Evolutionary conservation across 306 rosid genomes (phyloP).

Genomic region (Cicer cuneatum): DNA sequence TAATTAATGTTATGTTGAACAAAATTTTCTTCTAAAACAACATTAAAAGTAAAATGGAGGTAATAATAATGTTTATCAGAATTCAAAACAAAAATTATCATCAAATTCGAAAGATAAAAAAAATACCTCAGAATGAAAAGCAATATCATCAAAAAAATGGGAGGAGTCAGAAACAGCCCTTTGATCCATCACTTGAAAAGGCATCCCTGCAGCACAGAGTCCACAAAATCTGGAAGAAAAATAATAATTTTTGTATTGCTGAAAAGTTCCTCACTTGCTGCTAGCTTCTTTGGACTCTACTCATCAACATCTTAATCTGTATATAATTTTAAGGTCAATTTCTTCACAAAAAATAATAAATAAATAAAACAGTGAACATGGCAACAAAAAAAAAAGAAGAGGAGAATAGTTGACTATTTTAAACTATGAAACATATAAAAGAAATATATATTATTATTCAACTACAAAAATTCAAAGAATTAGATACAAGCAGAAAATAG

Average conservation of each 20-base stretch:
- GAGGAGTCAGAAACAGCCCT: constrained; percentile 66
- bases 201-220: constrained; percentile 62
- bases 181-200: constrained; percentile 74
- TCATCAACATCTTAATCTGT: constrained; percentile 46
- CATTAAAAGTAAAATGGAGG: background rate
- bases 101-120: constrained; percentile 24
- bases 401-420: background rate
- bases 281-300: constrained; percentile 34
- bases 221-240: constrained; percentile 35
- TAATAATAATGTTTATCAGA: background rate
- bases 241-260: constrained; percentile 7
- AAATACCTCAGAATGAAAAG: constrained; percentile 67
- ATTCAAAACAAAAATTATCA: constrained; percentile 1
- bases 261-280: constrained; percentile 45
- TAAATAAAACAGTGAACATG: background rate
- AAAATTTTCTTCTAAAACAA: background rate
- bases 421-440: constrained; percentile 20
- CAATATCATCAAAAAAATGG: constrained; percentile 63
- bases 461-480: constrained; percentile 29
- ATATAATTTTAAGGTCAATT: constrained; percentile 34
- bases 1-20: constrained; percentile 6
- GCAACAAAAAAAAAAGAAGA: background rate
- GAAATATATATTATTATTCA: background rate
- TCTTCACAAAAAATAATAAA: background rate
- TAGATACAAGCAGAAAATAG: constrained; percentile 20